Percentiles rank a stretch among this genome's conserved stretches.
Evolutionary conservation across 257 asterid species (phyloP).

Genomic region (Eustoma russellianum): DNA sequence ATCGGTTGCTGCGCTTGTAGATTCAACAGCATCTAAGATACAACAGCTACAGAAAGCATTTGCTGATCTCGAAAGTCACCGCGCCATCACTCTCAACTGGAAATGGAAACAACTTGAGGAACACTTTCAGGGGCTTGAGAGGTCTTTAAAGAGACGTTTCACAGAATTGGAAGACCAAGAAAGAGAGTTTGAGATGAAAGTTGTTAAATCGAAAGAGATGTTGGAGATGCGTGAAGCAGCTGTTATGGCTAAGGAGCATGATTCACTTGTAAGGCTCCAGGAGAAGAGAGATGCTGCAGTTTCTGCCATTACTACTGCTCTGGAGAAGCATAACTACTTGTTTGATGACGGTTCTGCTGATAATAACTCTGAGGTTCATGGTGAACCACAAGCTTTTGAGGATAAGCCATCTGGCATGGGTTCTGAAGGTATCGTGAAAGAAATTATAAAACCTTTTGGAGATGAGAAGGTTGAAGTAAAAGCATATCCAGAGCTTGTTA

Average conservation of each 20-base stretch:
- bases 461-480: slow-evolving; percentile 40
- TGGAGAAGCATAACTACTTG: slow-evolving; percentile 39
- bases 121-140: slow-evolving; percentile 89
- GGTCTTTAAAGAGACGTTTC: slow-evolving; percentile 91
- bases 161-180: slow-evolving; percentile 90
- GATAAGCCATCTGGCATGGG: slow-evolving; percentile 29
- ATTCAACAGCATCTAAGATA: slow-evolving; percentile 73
- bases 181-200: slow-evolving; percentile 65
- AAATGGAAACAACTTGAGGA: slow-evolving; percentile 97
- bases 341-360: slow-evolving; percentile 26
- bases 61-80: slow-evolving; percentile 93
- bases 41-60: slow-evolving; percentile 91
- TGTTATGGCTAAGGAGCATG: slow-evolving; percentile 69
- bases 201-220: slow-evolving; percentile 47
- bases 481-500: slow-evolving; percentile 70
- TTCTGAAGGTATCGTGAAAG: slow-evolving; percentile 20
- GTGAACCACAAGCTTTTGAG: slow-evolving; percentile 25
- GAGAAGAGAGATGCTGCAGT: slow-evolving; percentile 95
- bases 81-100: slow-evolving; percentile 76
- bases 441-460: slow-evolving; percentile 24
- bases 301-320: slow-evolving; percentile 60
- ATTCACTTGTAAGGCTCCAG: slow-evolving; percentile 80
- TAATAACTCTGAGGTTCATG: slow-evolving; percentile 27
- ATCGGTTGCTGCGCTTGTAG: slow-evolving; percentile 55
- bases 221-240: slow-evolving; percentile 77